Conservation (phyloP, 1,139 yeast genomes). For the Pichia sp. region DNA sequence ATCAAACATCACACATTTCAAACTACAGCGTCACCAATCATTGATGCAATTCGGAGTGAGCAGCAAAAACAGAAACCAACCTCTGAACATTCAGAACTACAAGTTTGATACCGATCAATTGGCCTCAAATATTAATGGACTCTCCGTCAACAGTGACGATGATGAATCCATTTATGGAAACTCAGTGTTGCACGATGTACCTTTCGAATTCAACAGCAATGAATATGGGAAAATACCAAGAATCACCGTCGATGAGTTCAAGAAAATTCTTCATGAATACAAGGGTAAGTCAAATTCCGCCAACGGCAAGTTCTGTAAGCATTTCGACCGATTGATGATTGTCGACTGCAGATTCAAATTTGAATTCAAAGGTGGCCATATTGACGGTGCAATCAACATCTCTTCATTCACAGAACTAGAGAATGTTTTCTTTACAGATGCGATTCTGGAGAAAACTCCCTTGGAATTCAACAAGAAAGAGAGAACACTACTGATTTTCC, state of each 20-base stretch:
- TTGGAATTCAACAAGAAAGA: slow-evolving; percentile 20
- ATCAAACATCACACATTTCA: slow-evolving; percentile 18
- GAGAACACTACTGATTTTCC: slow-evolving; percentile 65
- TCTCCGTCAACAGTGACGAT: slow-evolving; percentile 18
- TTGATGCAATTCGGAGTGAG: slow-evolving; percentile 10
- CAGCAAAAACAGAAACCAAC: background rate
- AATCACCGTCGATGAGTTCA: slow-evolving; percentile 62
- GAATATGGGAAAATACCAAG: slow-evolving; percentile 43
- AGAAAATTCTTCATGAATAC: slow-evolving; percentile 44
- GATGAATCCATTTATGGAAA: slow-evolving; percentile 13
- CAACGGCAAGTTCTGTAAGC: slow-evolving; percentile 34
- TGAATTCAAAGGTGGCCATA: slow-evolving; percentile 91
- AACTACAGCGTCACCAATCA: slow-evolving; percentile 22
- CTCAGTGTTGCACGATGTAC: slow-evolving; percentile 13
- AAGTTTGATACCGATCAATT: slow-evolving; percentile 25
- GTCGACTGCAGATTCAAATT: slow-evolving; percentile 91
- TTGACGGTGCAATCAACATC: slow-evolving; percentile 73
- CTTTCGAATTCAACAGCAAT: slow-evolving; percentile 6
- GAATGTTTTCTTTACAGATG: slow-evolving; percentile 36
- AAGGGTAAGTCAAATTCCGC: slow-evolving; percentile 4
- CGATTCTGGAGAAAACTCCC: slow-evolving; percentile 23
- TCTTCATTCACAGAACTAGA: slow-evolving; percentile 69
- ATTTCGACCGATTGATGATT: slow-evolving; percentile 58
- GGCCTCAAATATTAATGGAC: slow-evolving; percentile 26
- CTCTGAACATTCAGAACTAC: background rate